Evolutionary conservation across 192 early-diverging fungal species (phyloP).

Genomic region (Backusella australiensis): DNA sequence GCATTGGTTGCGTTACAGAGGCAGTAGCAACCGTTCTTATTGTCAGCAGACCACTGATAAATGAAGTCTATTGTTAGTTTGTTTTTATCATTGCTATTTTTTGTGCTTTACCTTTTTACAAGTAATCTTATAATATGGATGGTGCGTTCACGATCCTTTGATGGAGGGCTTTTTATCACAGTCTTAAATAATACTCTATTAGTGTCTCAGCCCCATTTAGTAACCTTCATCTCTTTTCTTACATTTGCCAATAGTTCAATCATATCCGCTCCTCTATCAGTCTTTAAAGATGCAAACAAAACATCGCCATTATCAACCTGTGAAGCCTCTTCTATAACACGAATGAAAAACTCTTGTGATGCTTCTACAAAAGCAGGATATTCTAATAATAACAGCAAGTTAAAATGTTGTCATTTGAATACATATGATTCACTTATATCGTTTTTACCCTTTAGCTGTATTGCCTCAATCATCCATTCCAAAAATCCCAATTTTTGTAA

Average conservation of each 20-base stretch:
- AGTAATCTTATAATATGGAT: slow-evolving; percentile 16
- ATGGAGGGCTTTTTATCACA: slow-evolving; percentile 4
- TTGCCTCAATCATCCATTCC: slow-evolving; percentile 20
- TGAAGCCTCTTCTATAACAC: slow-evolving; percentile 27
- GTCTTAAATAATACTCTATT: slow-evolving; percentile 7
- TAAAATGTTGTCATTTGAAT: neutral
- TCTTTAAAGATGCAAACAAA: slow-evolving; percentile 11
- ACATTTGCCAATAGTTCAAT: slow-evolving; percentile 23
- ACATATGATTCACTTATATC: neutral
- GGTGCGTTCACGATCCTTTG: neutral
- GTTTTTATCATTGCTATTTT: neutral
- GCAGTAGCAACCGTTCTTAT: slow-evolving; percentile 8
- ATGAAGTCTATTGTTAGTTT: neutral
- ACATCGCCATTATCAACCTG: slow-evolving; percentile 28
- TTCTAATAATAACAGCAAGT: neutral
- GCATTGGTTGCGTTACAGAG: slow-evolving; percentile 7
- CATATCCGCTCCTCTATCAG: slow-evolving; percentile 13
- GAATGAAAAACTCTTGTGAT: slow-evolving; percentile 22
- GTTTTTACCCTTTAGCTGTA: slow-evolving; percentile 11
- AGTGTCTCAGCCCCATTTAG: neutral
- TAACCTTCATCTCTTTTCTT: neutral
- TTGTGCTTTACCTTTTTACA: slow-evolving; percentile 25
- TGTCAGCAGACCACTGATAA: slow-evolving; percentile 21
- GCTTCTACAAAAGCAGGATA: slow-evolving; percentile 12
- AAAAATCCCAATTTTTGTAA: slow-evolving; percentile 18